Percentiles rank a stretch among this genome's conserved stretches.
These are phyloP conservation scores for Phytopythium montanum DNA, from an alignment of 352 stramenopile genomes.

Conservation along the genomic window DNA sequence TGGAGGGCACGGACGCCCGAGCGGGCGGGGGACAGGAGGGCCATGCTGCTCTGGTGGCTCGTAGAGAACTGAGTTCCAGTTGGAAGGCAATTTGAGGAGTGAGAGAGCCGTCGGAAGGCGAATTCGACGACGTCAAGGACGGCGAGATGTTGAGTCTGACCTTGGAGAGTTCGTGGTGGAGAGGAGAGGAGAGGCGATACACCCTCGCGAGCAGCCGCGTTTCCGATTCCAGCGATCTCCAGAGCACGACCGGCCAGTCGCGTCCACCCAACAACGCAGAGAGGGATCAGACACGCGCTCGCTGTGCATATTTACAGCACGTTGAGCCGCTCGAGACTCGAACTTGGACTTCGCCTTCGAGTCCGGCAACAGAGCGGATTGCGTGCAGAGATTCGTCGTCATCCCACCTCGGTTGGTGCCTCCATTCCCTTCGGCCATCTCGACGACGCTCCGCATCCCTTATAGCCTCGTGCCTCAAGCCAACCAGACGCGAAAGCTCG, in stretches of 20 bases:
- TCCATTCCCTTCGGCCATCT: background rate
- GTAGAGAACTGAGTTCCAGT: background rate
- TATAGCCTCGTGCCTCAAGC: background rate
- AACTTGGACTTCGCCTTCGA: no score
- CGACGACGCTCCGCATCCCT: background rate
- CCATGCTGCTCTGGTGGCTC: background rate
- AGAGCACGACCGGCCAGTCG: no score
- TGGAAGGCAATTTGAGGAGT: slow-evolving; percentile 8
- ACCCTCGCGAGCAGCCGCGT: background rate
- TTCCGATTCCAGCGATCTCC: slow-evolving; percentile 4
- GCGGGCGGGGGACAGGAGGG: slow-evolving; percentile 15
- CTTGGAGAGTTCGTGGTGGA: background rate
- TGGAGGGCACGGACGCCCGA: slow-evolving; percentile 27
- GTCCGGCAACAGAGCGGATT: background rate
- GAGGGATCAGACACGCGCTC: background rate
- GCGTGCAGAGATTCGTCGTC: background rate
- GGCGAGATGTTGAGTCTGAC: background rate
- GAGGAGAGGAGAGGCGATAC: background rate
- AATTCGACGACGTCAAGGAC: background rate
- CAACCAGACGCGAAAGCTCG: background rate
- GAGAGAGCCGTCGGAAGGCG: background rate
- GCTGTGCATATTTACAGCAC: background rate
- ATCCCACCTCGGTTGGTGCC: slow-evolving; percentile 1
- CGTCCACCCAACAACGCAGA: background rate
- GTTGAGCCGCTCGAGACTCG: background rate